Base-by-base conservation (phyloP, 768 basidiomycete genomes). In the Mycena rebaudengoi region DNA sequence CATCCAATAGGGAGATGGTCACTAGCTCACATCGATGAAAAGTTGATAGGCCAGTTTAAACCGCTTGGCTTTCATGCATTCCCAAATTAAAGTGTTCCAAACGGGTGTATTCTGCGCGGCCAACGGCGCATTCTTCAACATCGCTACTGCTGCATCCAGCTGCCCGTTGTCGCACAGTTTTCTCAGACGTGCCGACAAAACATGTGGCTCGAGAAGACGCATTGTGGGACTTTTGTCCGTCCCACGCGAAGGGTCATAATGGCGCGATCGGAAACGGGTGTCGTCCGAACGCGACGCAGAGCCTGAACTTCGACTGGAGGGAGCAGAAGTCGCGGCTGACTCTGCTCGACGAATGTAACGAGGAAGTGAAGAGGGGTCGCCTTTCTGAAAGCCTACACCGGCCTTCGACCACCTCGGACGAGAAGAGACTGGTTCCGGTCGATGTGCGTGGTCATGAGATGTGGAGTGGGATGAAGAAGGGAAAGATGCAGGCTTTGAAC, bases 31-130 rank as follows among this genome's bases (percentile, higher is more conserved):
- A 62, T 95, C 92, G 43, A 79, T 77, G 73, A 85, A 95, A 30
- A 95, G 77, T n/a, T 82, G 73, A 65, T 88, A 91, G 0, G 85
- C 86, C 30, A 91, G 75, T 35, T 87, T 83, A 70, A 81, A 90
- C 41, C 83, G 83, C 61, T 82, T 75, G 18, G 76, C 84, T 39
- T 86, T 82, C 79, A 91, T 78, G 48, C 85, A 84, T 53, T 88
- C 83, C 78, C 84, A 86, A 37, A 95, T 89, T 68, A 95, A 73
- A 3, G 88, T 91, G 66, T 94, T 94, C 94, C 94, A 95, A 7
- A 90, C 88, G 12, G 83, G 80, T 1, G 85, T 79, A 66, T 93
- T 94, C 70, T 92, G 90, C 0, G 92, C 89, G 66, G 90, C 91
- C 48, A 85, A 78, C 23, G 94, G 91, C 20, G 88, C 79, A 37